Conservation (phyloP, 2,329 filamentous ascomycete genomes). For the Lomentospora prolificans region DNA sequence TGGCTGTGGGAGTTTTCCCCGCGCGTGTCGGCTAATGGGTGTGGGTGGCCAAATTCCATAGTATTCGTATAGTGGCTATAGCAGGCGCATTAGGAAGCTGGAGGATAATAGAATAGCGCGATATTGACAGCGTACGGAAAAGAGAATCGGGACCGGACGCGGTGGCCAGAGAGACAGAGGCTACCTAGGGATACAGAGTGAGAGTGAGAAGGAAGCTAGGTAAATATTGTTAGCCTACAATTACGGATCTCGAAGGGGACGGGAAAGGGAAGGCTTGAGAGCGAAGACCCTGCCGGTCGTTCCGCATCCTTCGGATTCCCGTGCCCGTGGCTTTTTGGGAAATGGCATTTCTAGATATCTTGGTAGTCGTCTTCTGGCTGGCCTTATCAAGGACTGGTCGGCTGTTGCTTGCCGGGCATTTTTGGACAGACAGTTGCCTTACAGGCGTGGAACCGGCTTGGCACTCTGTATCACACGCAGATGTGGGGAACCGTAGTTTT, state of each 20-base stretch:
- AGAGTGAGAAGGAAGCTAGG: neutral
- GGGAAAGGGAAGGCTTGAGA: neutral
- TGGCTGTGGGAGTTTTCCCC: slow-evolving; percentile 2
- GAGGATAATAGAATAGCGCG: neutral
- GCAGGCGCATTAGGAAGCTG: neutral
- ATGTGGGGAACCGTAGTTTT: neutral
- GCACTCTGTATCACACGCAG: neutral
- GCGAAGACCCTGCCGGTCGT: neutral
- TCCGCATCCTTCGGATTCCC: neutral
- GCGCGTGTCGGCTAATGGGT: slow-evolving; percentile 3
- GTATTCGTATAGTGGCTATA: neutral
- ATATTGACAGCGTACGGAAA: neutral
- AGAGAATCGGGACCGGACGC: neutral
- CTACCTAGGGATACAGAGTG: neutral
- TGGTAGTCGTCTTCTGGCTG: too few relatives aligned
- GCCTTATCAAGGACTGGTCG: too few relatives aligned
- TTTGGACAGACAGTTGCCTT: neutral
- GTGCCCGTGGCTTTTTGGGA: neutral
- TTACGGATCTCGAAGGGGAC: neutral
- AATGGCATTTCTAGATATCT: too few relatives aligned
- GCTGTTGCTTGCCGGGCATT: neutral
- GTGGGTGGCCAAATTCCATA: neutral
- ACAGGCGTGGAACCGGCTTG: neutral
- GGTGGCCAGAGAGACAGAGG: neutral
- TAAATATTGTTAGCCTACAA: neutral